Evolutionary conservation across 495 filamentous ascomycete species (phyloP), one percentile per base, ranked within the genome.

Genomic region (Neurospora sp.): DNA sequence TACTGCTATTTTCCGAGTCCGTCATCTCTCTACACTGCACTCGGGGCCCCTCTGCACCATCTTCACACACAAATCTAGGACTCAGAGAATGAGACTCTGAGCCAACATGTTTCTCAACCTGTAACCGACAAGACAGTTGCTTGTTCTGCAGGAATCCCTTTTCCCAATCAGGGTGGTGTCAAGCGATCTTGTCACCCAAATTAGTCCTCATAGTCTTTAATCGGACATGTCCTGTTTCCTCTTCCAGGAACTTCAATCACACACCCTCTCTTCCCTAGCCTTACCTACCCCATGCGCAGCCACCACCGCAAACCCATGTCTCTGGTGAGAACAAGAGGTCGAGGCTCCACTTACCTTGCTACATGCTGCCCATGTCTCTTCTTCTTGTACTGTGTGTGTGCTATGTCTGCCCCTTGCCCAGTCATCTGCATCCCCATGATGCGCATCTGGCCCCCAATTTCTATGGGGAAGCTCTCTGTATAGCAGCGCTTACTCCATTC

Each of bases 361-460:
- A 61, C 53, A 65, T 65, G 1, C 53, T 65, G 31, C 14, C 53
- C 53, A 35, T 27, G 47, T 61, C 47, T 61, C 20, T 59, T 59
- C 20, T 27, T 27, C n/a, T 18, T 4, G 53, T 65, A 65, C 53
- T 65, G 53, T 65, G 53, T 35, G 27, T 35, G 53, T 16, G 22
- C 27, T 61, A 61, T 61, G 53, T 31, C 53, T 27, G 22, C 53
- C 53, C 47, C 53, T 61, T 61, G 53, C 53, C 73, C 74, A 37
- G 27, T 31, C 61, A 69, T 71, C 68, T 61, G 69, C 53, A 42
- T 71, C 71, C 75, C 72, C 73, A 74, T 70, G 73, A 77, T 78
- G 78, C 73, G 72, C 74, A 76, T 77, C 72, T 73, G 42, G 76
- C 76, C 77, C 78, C 78, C 78, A 80, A 74, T n/a, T 71, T 71